Percentiles rank a stretch among this genome's conserved stretches.
Evolutionary conservation across 139 green algal species (phyloP).

Genomic region (Asterochloris erici): DNA sequence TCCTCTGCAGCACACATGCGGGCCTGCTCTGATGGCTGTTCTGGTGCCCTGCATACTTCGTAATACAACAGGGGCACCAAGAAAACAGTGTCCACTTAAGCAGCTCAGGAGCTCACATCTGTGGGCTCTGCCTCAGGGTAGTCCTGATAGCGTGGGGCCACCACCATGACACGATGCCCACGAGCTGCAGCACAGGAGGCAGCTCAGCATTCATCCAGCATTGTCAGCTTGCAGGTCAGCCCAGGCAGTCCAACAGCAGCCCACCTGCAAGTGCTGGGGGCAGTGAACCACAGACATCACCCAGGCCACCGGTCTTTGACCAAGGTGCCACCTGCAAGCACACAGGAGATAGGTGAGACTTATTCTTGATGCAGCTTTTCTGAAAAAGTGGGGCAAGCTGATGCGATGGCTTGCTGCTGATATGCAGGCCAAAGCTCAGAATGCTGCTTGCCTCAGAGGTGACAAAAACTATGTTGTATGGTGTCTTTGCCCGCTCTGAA

Average conservation of each 20-base stretch:
- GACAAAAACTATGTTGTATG: slow-evolving; percentile 30
- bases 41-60: too few species aligned
- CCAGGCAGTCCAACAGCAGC: too few species aligned
- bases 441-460: slow-evolving; percentile 15
- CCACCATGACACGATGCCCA: slow-evolving; percentile 71
- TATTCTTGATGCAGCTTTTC: not conserved
- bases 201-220: too few species aligned
- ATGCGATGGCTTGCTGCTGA: too few species aligned
- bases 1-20: too few species aligned
- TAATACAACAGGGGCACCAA: too few species aligned
- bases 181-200: slow-evolving; percentile 6
- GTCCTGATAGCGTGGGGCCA: slow-evolving; percentile 52
- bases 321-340: slow-evolving; percentile 76
- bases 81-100: too few species aligned
- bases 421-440: too few species aligned
- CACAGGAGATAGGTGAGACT: slow-evolving; percentile 13
- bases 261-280: slow-evolving; percentile 46
- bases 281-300: slow-evolving; percentile 65
- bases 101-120: slow-evolving; percentile 8
- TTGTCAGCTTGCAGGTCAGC: too few species aligned
- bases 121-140: slow-evolving; percentile 19
- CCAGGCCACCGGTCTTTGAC: slow-evolving; percentile 87
- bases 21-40: too few species aligned
- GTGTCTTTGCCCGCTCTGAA: not conserved
- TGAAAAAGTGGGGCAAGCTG: not conserved